Base-by-base conservation (phyloP, 495 filamentous ascomycete species). In the Talaromyces adpressus region DNA sequence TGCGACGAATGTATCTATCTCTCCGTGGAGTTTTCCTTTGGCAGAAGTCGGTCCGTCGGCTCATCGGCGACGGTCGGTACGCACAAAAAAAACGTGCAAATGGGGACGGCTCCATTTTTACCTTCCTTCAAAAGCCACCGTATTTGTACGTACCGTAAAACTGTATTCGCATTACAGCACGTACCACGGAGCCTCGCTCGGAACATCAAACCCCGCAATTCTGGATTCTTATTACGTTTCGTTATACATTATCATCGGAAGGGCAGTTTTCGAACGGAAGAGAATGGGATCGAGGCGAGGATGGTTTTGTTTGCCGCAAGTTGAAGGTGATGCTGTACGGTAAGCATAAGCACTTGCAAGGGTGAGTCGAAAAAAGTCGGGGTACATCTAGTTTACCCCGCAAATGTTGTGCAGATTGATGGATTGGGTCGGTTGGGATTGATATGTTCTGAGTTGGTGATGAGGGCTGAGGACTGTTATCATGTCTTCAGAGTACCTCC, bases 141-240 rank as follows among this genome's bases (percentile, higher is more conserved):
- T 27, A 27, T 27, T 27, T 27, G 27, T 27, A 7, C 8, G n/a
- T 49, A 49, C 18, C 18, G 45, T 49, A 18, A 49, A 16, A 49
- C 7, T 22, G 45, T 49, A 49, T 49, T 49, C 16, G n/a, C 16
- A 49, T 7, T 49, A 49, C 45, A 18, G 8, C 45, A 49, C 45
- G 41, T 29, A 34, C 32, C 32, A 18, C 4, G n/a, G n/a, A 47
- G n/a, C 41, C 20, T 39, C 41, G n/a, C n/a, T 47, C 41, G 41
- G n/a, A 20, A 20, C 6, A 49, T 12, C 52, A 56, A 29, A 27
- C 52, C 22, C 22, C 52, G 27, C 22, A 25, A 56, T 56, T 56
- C 52, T 29, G 22, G 52, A 56, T 56, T 56, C 23, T 27, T 25
- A 56, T 56, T 56, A 56, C 52, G 52, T 56, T n/a, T 56, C 2